These are phyloP conservation scores for Aureobasidium subglaciale DNA, from an alignment of 2,329 filamentous ascomycete species.

Conservation along the genomic window DNA sequence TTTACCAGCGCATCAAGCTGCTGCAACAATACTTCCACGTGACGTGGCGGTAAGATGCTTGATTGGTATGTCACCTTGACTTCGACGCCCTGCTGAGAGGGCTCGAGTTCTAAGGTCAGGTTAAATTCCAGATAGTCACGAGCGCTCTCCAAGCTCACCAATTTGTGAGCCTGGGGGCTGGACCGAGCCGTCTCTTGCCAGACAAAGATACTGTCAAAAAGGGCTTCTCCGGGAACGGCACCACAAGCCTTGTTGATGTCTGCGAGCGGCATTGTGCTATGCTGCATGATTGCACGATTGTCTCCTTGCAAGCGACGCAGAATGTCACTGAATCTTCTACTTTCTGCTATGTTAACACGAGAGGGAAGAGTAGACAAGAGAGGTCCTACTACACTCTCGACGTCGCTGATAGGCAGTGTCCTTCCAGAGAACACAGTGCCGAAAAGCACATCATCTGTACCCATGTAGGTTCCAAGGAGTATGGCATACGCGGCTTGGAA, in stretches of 20 bases:
- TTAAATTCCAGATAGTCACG: conserved; percentile 70
- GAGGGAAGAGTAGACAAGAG: conserved; percentile 71
- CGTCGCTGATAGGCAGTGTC: conserved; percentile 59
- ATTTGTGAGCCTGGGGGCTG: conserved; percentile 24
- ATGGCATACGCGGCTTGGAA: conserved; percentile 67
- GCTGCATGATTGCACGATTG: conserved; percentile 59
- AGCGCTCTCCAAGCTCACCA: conserved; percentile 51
- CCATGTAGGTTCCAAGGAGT: conserved; percentile 59
- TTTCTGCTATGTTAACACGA: conserved; percentile 51
- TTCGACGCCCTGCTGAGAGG: conserved; percentile 41
- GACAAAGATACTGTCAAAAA: conserved; percentile 75
- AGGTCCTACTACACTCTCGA: conserved; percentile 72
- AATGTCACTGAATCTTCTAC: conserved; percentile 52
- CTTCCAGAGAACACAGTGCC: conserved; percentile 79
- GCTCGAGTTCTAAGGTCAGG: conserved; percentile 70
- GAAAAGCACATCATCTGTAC: conserved; percentile 59
- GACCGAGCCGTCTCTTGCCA: conserved; percentile 65
- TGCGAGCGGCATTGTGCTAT: conserved; percentile 57
- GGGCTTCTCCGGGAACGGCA: conserved; percentile 45
- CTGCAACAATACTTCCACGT: conserved; percentile 50
- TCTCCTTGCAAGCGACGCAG: conserved; percentile 55
- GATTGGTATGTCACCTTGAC: conserved; percentile 50
- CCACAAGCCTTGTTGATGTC: conserved; percentile 60
- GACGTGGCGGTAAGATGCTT: conserved; percentile 45
- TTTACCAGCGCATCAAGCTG: conserved; percentile 54